These are phyloP conservation scores for Isochrysis galbana DNA, from an alignment of 78 protist species.

Conservation along the genomic window DNA sequence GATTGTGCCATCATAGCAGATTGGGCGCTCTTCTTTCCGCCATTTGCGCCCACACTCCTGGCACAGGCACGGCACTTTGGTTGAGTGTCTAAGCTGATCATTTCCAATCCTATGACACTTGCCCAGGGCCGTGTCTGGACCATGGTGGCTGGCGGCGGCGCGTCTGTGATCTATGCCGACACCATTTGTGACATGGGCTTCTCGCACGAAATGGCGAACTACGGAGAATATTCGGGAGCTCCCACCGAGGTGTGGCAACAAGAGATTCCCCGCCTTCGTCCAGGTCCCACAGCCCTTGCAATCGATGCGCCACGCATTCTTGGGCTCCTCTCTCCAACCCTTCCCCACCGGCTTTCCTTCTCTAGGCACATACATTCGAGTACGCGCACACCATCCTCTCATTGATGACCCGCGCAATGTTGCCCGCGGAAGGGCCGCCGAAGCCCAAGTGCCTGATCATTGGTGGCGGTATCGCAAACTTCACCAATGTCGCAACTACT, in stretches of 20 bases:
- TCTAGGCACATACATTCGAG: conserved; percentile 54
- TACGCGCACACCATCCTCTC: conserved; percentile 75
- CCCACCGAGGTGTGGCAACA: too few species aligned
- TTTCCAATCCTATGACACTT: conserved; percentile 87
- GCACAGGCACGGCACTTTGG: conserved; percentile 92
- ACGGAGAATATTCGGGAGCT: not conserved
- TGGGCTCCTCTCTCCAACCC: too few species aligned
- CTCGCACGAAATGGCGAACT: not conserved
- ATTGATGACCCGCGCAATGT: conserved; percentile 40
- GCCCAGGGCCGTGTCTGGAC: conserved; percentile 89
- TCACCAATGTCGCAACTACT: conserved; percentile 90
- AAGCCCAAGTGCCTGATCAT: conserved; percentile 74
- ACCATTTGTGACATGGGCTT: conserved; percentile 65
- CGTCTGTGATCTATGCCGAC: conserved; percentile 91
- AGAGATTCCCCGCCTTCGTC: conserved; percentile 53
- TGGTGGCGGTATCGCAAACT: conserved; percentile 96
- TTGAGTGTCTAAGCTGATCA: conserved; percentile 87
- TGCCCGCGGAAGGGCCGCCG: not conserved
- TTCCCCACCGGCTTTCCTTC: too few species aligned
- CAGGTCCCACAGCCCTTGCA: too few species aligned
- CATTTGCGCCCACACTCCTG: conserved; percentile 1
- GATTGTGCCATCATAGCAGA: too few species aligned
- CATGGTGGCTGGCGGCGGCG: conserved; percentile 98
- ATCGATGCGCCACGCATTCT: too few species aligned
- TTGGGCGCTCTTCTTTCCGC: too few species aligned